These are phyloP conservation scores for Ophiostoma ips DNA, from an alignment of 2,329 filamentous ascomycete genomes.

Conservation along the genomic window DNA sequence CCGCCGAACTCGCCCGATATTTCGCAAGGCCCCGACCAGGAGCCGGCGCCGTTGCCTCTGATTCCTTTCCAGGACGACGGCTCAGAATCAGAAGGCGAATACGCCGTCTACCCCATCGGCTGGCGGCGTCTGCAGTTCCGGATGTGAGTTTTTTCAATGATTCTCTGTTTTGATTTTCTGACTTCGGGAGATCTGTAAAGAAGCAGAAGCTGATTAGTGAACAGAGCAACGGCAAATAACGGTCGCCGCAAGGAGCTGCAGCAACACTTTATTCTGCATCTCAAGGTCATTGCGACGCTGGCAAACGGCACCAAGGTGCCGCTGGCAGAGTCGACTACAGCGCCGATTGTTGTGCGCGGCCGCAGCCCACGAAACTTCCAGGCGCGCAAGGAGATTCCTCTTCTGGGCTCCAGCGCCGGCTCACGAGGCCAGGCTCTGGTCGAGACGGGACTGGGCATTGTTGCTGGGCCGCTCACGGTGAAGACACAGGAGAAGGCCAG, in stretches of 20 bases:
- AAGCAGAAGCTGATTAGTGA: background rate
- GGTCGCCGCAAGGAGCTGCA: constrained; percentile 87
- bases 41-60: constrained; percentile 70
- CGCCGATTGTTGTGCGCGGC: constrained; percentile 85
- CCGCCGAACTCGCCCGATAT: constrained; percentile 62
- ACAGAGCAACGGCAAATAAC: constrained; percentile 85
- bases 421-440: constrained; percentile 63
- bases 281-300: constrained; percentile 75
- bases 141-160: constrained; percentile 48
- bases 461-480: constrained; percentile 39
- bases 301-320: constrained; percentile 71
- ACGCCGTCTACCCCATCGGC: constrained; percentile 79
- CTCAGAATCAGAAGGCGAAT: constrained; percentile 54
- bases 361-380: constrained; percentile 92
- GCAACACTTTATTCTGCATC: constrained; percentile 82
- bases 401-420: constrained; percentile 62
- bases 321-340: constrained; percentile 71
- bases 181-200: no score
- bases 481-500: constrained; percentile 43
- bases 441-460: constrained; percentile 47
- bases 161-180: background rate
- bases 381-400: constrained; percentile 79
- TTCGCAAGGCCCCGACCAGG: constrained; percentile 57
- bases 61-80: constrained; percentile 51
- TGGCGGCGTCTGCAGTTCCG: constrained; percentile 91